These are phyloP conservation scores for Priceomyces fermenticarens DNA, from an alignment of 805 yeast genomes.

Conservation along the genomic window DNA sequence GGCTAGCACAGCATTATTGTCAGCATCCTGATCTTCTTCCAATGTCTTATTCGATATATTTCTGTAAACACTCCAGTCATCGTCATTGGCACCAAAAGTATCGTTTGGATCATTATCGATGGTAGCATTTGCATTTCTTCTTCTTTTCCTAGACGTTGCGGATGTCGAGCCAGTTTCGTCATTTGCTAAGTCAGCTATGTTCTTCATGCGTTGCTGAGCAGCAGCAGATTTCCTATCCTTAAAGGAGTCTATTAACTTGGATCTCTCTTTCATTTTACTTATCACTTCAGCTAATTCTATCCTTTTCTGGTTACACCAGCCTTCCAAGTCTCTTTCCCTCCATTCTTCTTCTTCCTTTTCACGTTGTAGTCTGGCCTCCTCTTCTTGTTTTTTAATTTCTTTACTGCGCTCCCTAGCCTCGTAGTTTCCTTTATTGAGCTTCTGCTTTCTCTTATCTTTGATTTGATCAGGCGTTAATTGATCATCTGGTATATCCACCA, in stretches of 20 bases:
- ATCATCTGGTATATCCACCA: conserved; percentile 81
- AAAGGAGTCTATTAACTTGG: conserved; percentile 70
- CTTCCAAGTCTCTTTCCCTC: conserved; percentile 69
- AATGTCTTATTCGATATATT: conserved; percentile 75
- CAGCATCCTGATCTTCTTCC: conserved; percentile 78
- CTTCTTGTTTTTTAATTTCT: conserved; percentile 70
- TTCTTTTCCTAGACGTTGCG: conserved; percentile 45
- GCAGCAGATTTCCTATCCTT: conserved; percentile 88
- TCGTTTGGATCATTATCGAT: conserved; percentile 91
- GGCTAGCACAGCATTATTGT: conserved; percentile 53
- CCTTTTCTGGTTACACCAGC: conserved; percentile 78
- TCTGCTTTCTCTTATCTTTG: conserved; percentile 83
- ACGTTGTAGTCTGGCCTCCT: conserved; percentile 55
- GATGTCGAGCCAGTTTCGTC: conserved; percentile 54
- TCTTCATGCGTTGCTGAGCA: conserved; percentile 90
- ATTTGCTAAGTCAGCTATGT: conserved; percentile 79
- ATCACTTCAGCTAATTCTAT: conserved; percentile 56
- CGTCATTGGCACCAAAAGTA: conserved; percentile 92
- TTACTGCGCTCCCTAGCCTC: conserved; percentile 86
- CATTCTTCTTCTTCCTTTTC: conserved; percentile 69
- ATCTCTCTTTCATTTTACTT: conserved; percentile 61
- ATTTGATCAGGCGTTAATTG: conserved; percentile 75
- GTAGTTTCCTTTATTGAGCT: conserved; percentile 75
- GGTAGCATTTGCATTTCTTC: conserved; percentile 51
- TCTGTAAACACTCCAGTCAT: conserved; percentile 90